Conservation (phyloP, 169 alveolate genomes). For the Plasmodium berghei region DNA sequence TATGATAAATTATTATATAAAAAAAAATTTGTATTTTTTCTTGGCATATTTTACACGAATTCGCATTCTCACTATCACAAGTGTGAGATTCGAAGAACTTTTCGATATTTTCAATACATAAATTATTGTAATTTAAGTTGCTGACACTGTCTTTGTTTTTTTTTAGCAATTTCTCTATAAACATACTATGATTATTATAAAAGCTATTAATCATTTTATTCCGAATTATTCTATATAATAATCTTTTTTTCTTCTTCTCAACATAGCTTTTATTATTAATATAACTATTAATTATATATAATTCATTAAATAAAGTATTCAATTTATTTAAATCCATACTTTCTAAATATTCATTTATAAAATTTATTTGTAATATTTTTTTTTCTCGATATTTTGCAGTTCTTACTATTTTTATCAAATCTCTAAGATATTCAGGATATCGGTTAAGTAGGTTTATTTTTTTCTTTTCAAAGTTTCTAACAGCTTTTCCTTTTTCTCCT, state of each 20-base stretch:
- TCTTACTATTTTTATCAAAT: slow-evolving; percentile 55
- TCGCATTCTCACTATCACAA: slow-evolving; percentile 3
- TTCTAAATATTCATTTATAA: slow-evolving; percentile 36
- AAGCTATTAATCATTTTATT: slow-evolving; percentile 46
- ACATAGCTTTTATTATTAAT: slow-evolving; percentile 32
- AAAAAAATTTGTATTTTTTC: slow-evolving; percentile 42
- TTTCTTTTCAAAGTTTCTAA: slow-evolving; percentile 27
- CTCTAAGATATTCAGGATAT: slow-evolving; percentile 68
- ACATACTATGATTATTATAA: slow-evolving; percentile 56
- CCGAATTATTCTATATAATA: slow-evolving; percentile 61
- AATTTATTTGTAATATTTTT: slow-evolving; percentile 34
- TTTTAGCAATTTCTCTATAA: slow-evolving; percentile 46
- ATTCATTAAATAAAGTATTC: slow-evolving; percentile 37
- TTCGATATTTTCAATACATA: slow-evolving; percentile 48
- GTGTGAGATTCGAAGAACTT: slow-evolving; percentile 28
- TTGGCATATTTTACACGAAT: slow-evolving; percentile 40
- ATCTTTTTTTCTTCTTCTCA: slow-evolving; percentile 45
- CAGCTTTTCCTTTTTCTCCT: not conserved
- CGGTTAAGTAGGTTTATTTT: slow-evolving; percentile 53
- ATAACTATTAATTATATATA: slow-evolving; percentile 24
- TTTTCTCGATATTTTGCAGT: slow-evolving; percentile 54
- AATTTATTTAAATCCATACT: slow-evolving; percentile 24
- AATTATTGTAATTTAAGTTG: slow-evolving; percentile 1
- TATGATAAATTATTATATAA: slow-evolving; percentile 42
- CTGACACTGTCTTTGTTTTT: slow-evolving; percentile 12